Evolutionary conservation across 352 stramenopile genomes (phyloP).

Genomic region (Lagenidium sp.): DNA sequence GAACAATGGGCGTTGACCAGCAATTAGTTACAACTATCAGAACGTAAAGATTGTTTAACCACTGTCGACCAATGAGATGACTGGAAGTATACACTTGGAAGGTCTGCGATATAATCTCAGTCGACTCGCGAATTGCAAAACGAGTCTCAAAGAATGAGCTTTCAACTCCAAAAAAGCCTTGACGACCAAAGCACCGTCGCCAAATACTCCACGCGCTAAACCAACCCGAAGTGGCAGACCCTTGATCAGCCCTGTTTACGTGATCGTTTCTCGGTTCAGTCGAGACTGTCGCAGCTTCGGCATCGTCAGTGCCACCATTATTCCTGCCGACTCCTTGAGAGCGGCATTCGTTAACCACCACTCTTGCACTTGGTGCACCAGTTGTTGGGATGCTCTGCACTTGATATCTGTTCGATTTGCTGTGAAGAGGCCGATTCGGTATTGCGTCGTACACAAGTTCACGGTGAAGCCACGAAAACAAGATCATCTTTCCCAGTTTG

Average conservation of each 20-base stretch:
- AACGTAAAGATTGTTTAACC: constrained; percentile 13
- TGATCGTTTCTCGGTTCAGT: neutral
- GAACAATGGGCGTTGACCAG: constrained; percentile 14
- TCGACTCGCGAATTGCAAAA: constrained; percentile 1
- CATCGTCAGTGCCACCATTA: no score
- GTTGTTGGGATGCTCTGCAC: no score
- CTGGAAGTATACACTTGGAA: constrained; percentile 4
- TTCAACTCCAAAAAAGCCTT: constrained; percentile 10
- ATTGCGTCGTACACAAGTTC: neutral
- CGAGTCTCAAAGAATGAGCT: constrained; percentile 7
- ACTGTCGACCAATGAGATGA: constrained; percentile 3
- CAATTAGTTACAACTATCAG: constrained; percentile 14
- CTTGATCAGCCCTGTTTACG: neutral
- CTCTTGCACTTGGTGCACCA: no score
- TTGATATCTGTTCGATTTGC: no score
- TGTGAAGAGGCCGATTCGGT: neutral
- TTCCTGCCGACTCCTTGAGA: no score
- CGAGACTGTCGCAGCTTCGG: neutral
- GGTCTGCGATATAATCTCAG: constrained; percentile 7
- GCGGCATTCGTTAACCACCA: no score
- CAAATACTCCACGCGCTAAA: neutral
- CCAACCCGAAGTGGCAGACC: neutral
- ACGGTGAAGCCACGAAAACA: neutral
- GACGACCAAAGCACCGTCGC: constrained; percentile 2
- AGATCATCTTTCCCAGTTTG: neutral